phyloP scores from a whole-genome alignment of 805 yeast species.

The Lipomyces japonicus region DNA sequence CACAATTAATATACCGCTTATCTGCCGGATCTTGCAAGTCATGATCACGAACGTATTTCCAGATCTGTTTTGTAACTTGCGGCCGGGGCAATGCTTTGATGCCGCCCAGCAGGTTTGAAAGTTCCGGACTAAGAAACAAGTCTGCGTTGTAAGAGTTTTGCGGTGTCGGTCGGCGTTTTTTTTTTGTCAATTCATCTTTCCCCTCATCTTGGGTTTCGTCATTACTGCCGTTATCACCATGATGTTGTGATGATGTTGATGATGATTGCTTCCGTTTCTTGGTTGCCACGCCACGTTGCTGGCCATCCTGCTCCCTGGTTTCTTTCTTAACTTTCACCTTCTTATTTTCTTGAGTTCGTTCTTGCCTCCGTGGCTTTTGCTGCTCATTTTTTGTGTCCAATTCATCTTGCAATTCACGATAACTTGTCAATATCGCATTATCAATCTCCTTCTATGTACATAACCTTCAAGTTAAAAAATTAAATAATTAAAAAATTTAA shows the following conservation, averaged over 20 bases:
- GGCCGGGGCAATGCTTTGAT: conserved; percentile 53
- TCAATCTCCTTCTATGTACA: conserved; percentile 52
- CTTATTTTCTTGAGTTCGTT: no score
- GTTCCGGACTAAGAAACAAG: conserved; percentile 48
- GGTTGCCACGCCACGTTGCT: no score
- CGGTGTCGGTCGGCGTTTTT: conserved; percentile 35
- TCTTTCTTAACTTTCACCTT: no score
- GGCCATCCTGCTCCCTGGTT: no score
- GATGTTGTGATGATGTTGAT: no score
- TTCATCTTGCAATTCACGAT: conserved; percentile 46
- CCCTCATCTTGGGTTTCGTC: conserved; percentile 14
- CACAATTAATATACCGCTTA: conserved; percentile 61
- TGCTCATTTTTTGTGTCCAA: no score
- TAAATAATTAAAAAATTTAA: not conserved
- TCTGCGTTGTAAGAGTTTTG: conserved; percentile 40
- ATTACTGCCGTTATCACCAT: conserved; percentile 17
- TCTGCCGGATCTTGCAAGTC: conserved; percentile 65
- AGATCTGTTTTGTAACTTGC: conserved; percentile 62
- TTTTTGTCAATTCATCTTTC: conserved; percentile 19
- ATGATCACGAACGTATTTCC: conserved; percentile 66
- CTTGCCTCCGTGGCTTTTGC: no score
- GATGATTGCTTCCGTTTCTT: no score
- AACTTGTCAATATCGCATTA: conserved; percentile 57
- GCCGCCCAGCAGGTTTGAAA: conserved; percentile 49
- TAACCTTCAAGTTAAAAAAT: not conserved